Percentiles rank a stretch among this genome's conserved stretches.
These are phyloP conservation scores for Penicillium polonicum DNA, from an alignment of 2,329 filamentous ascomycete species.

Conservation along the genomic window DNA sequence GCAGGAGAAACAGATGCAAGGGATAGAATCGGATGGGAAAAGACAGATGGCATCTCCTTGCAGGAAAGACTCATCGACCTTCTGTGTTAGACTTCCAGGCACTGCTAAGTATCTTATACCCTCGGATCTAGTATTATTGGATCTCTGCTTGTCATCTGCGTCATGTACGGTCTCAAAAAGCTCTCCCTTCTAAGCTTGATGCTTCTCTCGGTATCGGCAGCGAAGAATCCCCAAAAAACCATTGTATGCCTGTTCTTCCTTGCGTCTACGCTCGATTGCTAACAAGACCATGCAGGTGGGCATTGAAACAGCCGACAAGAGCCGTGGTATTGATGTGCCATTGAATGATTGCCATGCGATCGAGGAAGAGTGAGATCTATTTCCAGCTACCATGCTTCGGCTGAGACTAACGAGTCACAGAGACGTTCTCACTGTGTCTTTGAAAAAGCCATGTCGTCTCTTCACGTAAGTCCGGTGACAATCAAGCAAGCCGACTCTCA, in stretches of 20 bases:
- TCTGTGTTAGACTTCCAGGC: not conserved
- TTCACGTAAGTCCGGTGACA: conserved; percentile 21
- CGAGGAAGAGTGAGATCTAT: conserved; percentile 23
- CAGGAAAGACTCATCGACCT: not conserved
- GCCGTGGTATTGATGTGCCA: conserved; percentile 20
- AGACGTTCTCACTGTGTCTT: conserved; percentile 22
- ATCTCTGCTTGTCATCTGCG: not conserved
- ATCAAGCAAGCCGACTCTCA: not conserved
- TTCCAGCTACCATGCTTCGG: not conserved
- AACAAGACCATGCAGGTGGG: conserved; percentile 18
- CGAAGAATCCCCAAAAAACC: conserved; percentile 14
- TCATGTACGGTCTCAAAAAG: conserved; percentile 25
- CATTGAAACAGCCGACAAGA: conserved; percentile 20
- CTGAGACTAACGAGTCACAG: conserved; percentile 7
- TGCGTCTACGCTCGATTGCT: not conserved
- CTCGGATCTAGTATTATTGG: not conserved
- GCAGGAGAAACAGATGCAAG: conserved; percentile 4
- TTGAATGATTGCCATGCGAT: conserved; percentile 24
- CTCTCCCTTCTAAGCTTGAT: conserved; percentile 24
- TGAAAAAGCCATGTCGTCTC: conserved; percentile 25
- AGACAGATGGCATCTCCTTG: conserved; percentile 2
- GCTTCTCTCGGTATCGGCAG: conserved; percentile 20
- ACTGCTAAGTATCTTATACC: not conserved
- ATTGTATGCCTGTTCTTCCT: conserved; percentile 5
- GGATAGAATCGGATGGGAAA: not conserved